These are phyloP conservation scores for Rhodotorula paludigena DNA, from an alignment of 768 basidiomycete species.

Conservation along the genomic window DNA sequence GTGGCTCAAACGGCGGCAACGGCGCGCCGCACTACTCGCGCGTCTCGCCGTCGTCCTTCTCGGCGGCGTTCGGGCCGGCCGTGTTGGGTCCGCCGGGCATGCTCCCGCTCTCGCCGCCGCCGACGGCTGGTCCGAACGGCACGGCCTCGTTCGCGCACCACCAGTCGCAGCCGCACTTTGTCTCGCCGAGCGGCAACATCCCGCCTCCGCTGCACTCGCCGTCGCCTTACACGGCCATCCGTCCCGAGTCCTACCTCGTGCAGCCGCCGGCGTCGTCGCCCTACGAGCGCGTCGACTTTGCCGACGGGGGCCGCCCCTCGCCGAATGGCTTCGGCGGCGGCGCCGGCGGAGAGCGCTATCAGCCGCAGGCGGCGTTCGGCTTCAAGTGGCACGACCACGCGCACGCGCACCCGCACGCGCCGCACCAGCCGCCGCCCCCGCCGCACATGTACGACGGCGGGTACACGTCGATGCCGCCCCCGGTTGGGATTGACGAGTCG, in stretches of 20 bases:
- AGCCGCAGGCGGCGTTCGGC: background rate
- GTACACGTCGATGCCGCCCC: constrained; percentile 14
- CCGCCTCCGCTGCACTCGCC: constrained; percentile 6
- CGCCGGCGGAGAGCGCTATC: background rate
- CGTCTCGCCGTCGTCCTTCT: constrained; percentile 25
- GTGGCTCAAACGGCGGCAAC: background rate
- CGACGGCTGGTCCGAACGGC: constrained; percentile 16
- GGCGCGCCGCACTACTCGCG: constrained; percentile 28
- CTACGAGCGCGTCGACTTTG: constrained; percentile 37
- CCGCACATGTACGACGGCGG: background rate
- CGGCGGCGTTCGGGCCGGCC: background rate
- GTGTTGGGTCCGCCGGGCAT: background rate
- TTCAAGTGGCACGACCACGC: constrained; percentile 9
- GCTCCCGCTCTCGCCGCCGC: constrained; percentile 32
- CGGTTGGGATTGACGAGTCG: constrained; percentile 9
- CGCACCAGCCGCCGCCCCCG: too few species aligned
- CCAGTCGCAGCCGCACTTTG: constrained; percentile 7
- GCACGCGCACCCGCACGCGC: too few species aligned
- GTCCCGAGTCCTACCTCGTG: constrained; percentile 32
- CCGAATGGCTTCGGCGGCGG: background rate
- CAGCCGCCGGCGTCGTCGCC: constrained; percentile 24
- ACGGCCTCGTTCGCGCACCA: constrained; percentile 8
- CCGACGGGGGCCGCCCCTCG: constrained; percentile 25
- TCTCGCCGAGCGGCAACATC: constrained; percentile 4
- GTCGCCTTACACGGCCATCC: constrained; percentile 27